Percentiles rank a stretch among this genome's conserved stretches.
These are phyloP conservation scores for Phylloporus arenicola DNA, from an alignment of 768 basidiomycete genomes.

Conservation along the genomic window DNA sequence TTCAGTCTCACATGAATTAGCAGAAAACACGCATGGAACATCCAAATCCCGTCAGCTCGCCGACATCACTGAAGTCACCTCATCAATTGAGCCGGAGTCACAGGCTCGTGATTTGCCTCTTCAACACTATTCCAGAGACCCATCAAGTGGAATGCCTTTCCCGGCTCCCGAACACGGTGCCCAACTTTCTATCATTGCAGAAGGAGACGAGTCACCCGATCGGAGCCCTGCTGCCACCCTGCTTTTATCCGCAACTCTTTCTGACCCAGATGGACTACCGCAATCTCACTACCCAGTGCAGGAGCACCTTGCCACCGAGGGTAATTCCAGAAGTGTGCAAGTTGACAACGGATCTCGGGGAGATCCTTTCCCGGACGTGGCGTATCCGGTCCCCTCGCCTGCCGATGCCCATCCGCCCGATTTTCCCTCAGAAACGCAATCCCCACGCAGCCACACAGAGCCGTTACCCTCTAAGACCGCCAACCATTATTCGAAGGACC, in stretches of 20 bases:
- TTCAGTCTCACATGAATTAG: not conserved
- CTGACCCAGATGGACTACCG: not conserved
- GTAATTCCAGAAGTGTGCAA: not conserved
- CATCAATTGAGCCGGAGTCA: constrained; percentile 4
- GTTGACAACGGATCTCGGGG: constrained; percentile 4
- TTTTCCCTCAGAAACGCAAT: constrained; percentile 27
- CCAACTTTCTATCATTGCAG: constrained; percentile 64
- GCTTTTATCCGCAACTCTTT: constrained; percentile 1
- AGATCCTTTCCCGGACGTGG: constrained; percentile 14
- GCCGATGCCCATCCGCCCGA: constrained; percentile 32
- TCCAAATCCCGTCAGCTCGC: constrained; percentile 2
- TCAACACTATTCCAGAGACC: constrained; percentile 1
- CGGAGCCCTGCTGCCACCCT: constrained; percentile 14
- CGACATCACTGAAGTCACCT: constrained; percentile 4
- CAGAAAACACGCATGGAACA: not conserved
- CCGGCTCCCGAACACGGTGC: constrained; percentile 29
- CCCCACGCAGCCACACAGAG: constrained; percentile 13
- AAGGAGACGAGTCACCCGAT: constrained; percentile 61
- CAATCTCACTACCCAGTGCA: not conserved
- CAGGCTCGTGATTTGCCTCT: not conserved
- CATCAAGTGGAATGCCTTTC: not conserved
- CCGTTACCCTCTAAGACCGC: constrained; percentile 11
- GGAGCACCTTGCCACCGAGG: not conserved
- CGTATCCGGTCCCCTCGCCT: constrained; percentile 25
- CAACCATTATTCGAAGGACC: constrained; percentile 2